Percentiles rank a stretch among this genome's conserved stretches.
These are phyloP conservation scores for Boletus vermiculosoides DNA, from an alignment of 768 basidiomycete genomes.

Conservation along the genomic window DNA sequence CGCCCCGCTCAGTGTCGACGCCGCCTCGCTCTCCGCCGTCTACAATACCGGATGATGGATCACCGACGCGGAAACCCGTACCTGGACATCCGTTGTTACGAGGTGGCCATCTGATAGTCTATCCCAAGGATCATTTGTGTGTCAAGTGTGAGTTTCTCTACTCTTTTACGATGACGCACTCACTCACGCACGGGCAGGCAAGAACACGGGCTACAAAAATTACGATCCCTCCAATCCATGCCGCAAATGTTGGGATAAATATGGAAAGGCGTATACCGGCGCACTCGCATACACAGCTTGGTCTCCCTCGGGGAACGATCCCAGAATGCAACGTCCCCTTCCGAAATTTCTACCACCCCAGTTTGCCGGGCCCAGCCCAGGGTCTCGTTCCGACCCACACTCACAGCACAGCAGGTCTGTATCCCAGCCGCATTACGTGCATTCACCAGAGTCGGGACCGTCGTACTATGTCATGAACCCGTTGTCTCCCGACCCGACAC, in stretches of 20 bases:
- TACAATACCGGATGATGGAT: constrained; percentile 45
- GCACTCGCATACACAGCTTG: constrained; percentile 56
- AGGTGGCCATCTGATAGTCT: constrained; percentile 63
- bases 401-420: constrained; percentile 16
- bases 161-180: too few species aligned
- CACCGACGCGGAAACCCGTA: constrained; percentile 60
- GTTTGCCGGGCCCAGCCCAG: neutral
- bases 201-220: constrained; percentile 73
- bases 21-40: constrained; percentile 12
- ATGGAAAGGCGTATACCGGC: constrained; percentile 58
- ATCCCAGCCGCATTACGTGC: constrained; percentile 13
- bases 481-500: constrained; percentile 4
- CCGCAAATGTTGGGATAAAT: constrained; percentile 71
- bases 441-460: neutral
- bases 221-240: constrained; percentile 68
- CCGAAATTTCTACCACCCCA: constrained; percentile 27
- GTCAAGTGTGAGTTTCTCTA: constrained; percentile 54
- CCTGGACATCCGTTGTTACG: constrained; percentile 68
- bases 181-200: constrained; percentile 42
- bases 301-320: constrained; percentile 20
- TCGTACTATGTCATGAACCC: constrained; percentile 32
- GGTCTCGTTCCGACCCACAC: too few species aligned
- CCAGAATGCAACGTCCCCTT: constrained; percentile 31
- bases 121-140: constrained; percentile 62
- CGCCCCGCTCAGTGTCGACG: constrained; percentile 13